Evolutionary conservation across 495 filamentous ascomycete species (phyloP), one percentile per base, ranked within the genome.

Genomic region (Aspergillus leporis): DNA sequence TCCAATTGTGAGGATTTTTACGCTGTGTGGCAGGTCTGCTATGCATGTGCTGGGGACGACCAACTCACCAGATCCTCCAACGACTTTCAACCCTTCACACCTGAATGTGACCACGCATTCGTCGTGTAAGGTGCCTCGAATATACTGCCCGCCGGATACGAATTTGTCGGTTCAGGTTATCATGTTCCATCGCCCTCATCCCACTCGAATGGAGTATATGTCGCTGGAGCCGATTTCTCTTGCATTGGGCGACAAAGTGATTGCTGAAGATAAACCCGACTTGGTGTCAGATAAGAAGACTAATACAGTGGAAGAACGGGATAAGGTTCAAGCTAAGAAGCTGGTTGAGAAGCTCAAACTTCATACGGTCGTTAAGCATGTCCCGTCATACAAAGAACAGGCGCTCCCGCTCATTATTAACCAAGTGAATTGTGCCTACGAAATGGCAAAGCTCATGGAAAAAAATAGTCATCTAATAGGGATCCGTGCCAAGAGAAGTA

Each of bases 381-480:
- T 82, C 3, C 83, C 86, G 5, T 92, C 95, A 2, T 82, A 87
- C 58, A 96, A 97, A 69, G 94, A 98, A 66, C 80, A 83, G 55
- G 84, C 87, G 8, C 80, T 99, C 30, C 83, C 86, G 13, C 87
- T 83, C 28, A 93, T 98, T 55, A 83, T 98, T 58, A 92, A 93
- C 65, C 94, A 99, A 71, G 88, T 97, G 67, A 99, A 99, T 68
- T 98, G 94, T 76, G 90, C 93, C 1, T 92, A 87, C 74, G 94
- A 99, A 67, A 79, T 97, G 62, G 86, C 90, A 41, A 80, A 86
- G 58, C 75, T 97, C 41, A 82, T 98, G 57, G 88, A 93, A 62
- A 91, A 88, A 64, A 99, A 99, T 61, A 88, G 91, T 49, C 84
- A 86, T 31, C 79, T 95, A 5, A 85, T 98, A 36, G 87, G 91